These are phyloP conservation scores for Phaeoacremonium minimum DNA, from an alignment of 2,329 filamentous ascomycete species.

Conservation along the genomic window DNA sequence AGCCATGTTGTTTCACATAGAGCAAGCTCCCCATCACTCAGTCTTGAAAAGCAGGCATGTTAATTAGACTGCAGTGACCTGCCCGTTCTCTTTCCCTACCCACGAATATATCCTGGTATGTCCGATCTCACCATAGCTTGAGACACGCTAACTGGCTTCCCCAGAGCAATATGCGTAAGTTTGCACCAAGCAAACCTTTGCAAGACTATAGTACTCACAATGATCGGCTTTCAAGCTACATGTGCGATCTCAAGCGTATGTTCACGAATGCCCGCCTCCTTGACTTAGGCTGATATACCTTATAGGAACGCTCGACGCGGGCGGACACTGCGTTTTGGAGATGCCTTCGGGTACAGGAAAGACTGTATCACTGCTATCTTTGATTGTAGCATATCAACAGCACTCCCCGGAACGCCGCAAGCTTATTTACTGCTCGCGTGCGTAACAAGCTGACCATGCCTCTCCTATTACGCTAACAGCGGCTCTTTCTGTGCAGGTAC, in stretches of 20 bases:
- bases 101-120: conserved; percentile 52
- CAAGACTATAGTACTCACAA: neutral
- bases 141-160: too few species aligned
- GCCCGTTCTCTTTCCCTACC: conserved; percentile 54
- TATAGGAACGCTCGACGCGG: conserved; percentile 79
- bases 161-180: conserved; percentile 53
- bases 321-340: conserved; percentile 93
- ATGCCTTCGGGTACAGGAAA: conserved; percentile 99
- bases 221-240: conserved; percentile 28
- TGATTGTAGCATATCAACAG: conserved; percentile 96
- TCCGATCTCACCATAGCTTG: conserved; percentile 6
- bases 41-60: too few species aligned
- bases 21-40: too few species aligned
- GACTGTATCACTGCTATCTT: conserved; percentile 88
- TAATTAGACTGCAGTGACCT: conserved; percentile 52
- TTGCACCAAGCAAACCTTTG: neutral
- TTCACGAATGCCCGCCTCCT: neutral
- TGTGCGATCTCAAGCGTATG: conserved; percentile 54
- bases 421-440: conserved; percentile 95
- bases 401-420: conserved; percentile 91
- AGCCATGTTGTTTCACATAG: too few species aligned
- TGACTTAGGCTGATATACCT: neutral
- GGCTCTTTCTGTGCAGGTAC: conserved; percentile 50
- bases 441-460: conserved; percentile 4
- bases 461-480: conserved; percentile 2